Evolutionary conservation across 2,329 filamentous ascomycete genomes (phyloP), one percentile per base, ranked within the genome.

Genomic region (Drechslerella stenobrocha): DNA sequence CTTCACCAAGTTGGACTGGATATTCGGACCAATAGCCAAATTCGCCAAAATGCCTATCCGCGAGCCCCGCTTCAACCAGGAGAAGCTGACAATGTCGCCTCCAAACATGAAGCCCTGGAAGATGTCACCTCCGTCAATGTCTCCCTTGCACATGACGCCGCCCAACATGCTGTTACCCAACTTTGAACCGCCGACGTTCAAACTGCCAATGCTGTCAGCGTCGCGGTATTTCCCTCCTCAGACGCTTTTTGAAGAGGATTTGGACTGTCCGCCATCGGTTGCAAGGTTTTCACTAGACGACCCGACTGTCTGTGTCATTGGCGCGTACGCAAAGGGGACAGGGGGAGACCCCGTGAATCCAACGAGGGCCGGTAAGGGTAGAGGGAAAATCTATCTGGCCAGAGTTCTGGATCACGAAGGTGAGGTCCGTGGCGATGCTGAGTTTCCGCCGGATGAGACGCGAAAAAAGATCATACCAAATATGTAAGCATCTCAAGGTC

Each of bases 21-120:
- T 15, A 37, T 52, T 28, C 8, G 24, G 22, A 37, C 5, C 7
- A 13, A 52, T 28, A 2, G 32, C 32, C 24, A 28, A 57, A 51
- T 23, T 44, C 24, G 18, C 45, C 50, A 67, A 60, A 52, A 69
- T 69, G 64, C 64, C 64, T 57, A 61, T 69, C 47, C 56, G 48
- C 46, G 64, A 69, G 48, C 64, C 64, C 15, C 56, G 64, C 40
- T 71, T 71, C 57, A 69, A 70, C 56, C 60, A 71, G 48, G 69
- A 30, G 23, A 70, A 69, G 34, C 69, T 71, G 24, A 65, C 56
- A 48, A 71, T 71, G 70, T 70, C 69, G 40, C 69, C 70, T 44
- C 70, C 70, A 35, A 64, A 45, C 48, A 71, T 71, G 70, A 64
- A 70, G 44, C 70, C 70, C 51, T 71, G 70, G 70, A 70, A 63